Percentiles rank a stretch among this genome's conserved stretches.
These are phyloP conservation scores for Lasiodiplodia citricola DNA, from an alignment of 2,329 filamentous ascomycete genomes.

Conservation along the genomic window DNA sequence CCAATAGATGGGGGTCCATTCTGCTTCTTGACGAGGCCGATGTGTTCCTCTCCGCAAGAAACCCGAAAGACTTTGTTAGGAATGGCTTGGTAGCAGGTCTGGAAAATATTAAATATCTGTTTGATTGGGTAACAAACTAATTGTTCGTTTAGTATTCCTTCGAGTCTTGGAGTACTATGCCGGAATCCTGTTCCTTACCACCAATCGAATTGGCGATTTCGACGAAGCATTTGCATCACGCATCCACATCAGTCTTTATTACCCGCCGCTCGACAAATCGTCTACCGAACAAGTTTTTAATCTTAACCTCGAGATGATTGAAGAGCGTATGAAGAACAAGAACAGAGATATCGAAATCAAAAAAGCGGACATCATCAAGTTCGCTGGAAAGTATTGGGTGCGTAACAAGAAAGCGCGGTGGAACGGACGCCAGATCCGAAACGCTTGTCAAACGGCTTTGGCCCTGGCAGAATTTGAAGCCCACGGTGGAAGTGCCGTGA, in stretches of 20 bases:
- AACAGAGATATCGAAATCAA: background rate
- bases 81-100: background rate
- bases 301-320: background rate
- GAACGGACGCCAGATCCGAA: background rate
- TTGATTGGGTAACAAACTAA: background rate
- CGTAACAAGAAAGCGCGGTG: background rate
- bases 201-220: slow-evolving; percentile 40
- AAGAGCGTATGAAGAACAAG: background rate
- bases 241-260: slow-evolving; percentile 38
- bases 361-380: background rate
- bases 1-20: background rate
- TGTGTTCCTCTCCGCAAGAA: background rate
- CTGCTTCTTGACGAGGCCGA: background rate
- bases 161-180: slow-evolving; percentile 17
- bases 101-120: background rate
- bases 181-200: slow-evolving; percentile 43
- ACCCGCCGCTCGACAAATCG: slow-evolving; percentile 41
- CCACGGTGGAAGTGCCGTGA: background rate
- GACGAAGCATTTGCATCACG: slow-evolving; percentile 28
- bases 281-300: background rate
- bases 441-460: background rate
- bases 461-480: background rate
- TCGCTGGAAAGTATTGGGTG: background rate
- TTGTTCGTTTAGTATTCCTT: slow-evolving; percentile 6
- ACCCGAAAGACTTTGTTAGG: background rate